Conservation (phyloP, 2,329 filamentous ascomycete genomes). For the Neurospora sp. region DNA sequence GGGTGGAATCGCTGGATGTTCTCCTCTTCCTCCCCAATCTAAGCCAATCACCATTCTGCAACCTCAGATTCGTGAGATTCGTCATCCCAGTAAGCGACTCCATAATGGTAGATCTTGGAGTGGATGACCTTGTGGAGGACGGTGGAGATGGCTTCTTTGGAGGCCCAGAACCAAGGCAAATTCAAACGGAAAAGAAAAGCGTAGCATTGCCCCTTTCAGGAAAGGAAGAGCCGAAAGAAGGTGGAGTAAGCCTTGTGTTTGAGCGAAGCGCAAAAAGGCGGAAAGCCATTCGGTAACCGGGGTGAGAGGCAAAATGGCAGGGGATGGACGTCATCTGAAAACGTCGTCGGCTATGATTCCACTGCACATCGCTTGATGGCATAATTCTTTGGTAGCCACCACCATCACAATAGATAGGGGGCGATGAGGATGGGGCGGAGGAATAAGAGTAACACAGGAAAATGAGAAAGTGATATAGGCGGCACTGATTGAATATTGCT, state of each 20-base stretch:
- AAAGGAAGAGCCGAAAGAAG: not conserved
- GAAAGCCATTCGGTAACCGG: not conserved
- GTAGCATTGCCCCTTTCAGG: not conserved
- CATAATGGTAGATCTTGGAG: not conserved
- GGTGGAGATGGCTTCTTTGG: not conserved
- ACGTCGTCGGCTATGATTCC: not conserved
- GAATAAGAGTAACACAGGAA: slow-evolving; percentile 1
- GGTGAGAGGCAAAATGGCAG: not conserved
- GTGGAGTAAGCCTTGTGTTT: not conserved
- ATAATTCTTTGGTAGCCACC: not conserved
- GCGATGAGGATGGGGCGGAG: not conserved
- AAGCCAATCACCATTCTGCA: not conserved
- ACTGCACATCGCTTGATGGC: not conserved
- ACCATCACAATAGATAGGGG: not conserved
- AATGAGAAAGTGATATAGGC: not conserved
- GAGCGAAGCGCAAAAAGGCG: not conserved
- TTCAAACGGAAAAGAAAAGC: not conserved
- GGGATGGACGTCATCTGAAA: not conserved
- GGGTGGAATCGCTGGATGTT: not conserved
- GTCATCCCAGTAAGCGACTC: not conserved
- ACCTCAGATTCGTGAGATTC: not conserved
- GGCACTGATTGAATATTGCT: not conserved
- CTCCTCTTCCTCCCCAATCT: not conserved
- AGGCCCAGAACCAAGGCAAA: not conserved
- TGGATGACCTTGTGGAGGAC: not conserved